Evolutionary conservation across 371 early-diverging fungal genomes (phyloP).

Genomic region (Mortierella sp.): DNA sequence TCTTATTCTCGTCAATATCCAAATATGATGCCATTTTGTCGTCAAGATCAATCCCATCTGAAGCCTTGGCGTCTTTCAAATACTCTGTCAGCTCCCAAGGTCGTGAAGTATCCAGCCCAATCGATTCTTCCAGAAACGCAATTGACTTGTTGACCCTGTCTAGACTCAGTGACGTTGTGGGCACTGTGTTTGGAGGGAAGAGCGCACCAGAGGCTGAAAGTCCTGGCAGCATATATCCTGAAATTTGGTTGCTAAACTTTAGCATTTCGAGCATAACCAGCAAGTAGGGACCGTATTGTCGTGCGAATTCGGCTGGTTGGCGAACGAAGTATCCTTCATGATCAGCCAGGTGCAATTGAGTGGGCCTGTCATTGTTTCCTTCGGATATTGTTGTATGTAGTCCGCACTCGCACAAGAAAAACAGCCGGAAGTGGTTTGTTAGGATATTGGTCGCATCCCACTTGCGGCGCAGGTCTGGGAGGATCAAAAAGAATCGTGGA

Average conservation of each 20-base stretch:
- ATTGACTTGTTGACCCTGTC: conserved; percentile 16
- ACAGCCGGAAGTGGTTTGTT: conserved; percentile 13
- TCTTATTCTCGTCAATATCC: not conserved
- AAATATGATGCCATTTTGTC: not conserved
- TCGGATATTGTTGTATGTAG: not conserved
- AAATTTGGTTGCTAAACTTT: conserved; percentile 4
- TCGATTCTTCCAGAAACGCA: not conserved
- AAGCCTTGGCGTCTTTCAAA: not conserved
- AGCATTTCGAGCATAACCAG: conserved; percentile 18
- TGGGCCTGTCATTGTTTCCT: not conserved
- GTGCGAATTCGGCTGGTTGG: conserved; percentile 1
- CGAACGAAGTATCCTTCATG: conserved; percentile 13
- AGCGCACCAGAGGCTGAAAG: conserved; percentile 1
- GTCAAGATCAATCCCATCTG: conserved; percentile 8
- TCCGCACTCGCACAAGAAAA: conserved; percentile 23
- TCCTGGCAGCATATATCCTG: conserved; percentile 10
- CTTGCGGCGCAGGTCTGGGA: not conserved
- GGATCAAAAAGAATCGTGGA: conserved; percentile 19
- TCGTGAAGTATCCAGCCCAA: not conserved
- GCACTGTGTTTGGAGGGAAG: not conserved
- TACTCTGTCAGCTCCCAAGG: conserved; percentile 12
- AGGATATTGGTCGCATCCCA: not conserved
- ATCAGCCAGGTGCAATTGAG: conserved; percentile 9
- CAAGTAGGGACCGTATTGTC: conserved; percentile 10
- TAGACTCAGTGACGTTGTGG: conserved; percentile 5